Percentiles rank a stretch among this genome's conserved stretches.
Conservation (phyloP, 345 rosid species). For the Atalantia buxifolia region DNA sequence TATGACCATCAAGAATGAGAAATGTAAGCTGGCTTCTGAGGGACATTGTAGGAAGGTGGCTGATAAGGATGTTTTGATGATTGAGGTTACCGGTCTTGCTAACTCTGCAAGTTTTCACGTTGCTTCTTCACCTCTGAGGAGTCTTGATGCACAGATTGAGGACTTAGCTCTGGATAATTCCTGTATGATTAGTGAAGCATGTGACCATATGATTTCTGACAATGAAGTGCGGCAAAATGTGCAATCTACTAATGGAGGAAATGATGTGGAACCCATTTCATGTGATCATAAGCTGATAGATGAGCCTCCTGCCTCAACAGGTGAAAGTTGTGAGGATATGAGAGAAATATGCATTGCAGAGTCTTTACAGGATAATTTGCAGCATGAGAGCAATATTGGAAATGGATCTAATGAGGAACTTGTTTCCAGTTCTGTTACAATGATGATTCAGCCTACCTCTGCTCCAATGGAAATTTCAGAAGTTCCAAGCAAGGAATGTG, state of each 20-base stretch:
- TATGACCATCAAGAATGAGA: not conserved
- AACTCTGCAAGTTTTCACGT: not conserved
- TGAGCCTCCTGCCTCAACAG: constrained; percentile 15
- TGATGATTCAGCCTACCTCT: constrained; percentile 3
- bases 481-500: constrained; percentile 12
- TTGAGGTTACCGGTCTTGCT: constrained; percentile 10
- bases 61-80: constrained; percentile 5
- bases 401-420: constrained; percentile 6
- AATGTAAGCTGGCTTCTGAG: constrained; percentile 21
- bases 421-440: constrained; percentile 2
- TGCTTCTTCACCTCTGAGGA: constrained; percentile 10
- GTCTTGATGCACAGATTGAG: constrained; percentile 15
- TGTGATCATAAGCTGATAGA: not conserved
- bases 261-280: constrained; percentile 4
- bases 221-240: constrained; percentile 29
- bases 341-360: constrained; percentile 21
- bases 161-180: constrained; percentile 10
- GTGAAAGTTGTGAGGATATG: constrained; percentile 22
- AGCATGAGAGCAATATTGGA: constrained; percentile 4
- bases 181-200: constrained; percentile 20
- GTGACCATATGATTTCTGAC: constrained; percentile 19
- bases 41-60: not conserved
- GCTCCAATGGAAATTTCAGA: constrained; percentile 19
- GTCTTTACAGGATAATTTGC: constrained; percentile 22
- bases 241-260: constrained; percentile 13